A percentile compares a stretch with the other conserved stretches of the same genome.
These are phyloP conservation scores for Paecilomyces dactylethromorphus DNA, from an alignment of 2,329 filamentous ascomycete genomes.

Conservation along the genomic window DNA sequence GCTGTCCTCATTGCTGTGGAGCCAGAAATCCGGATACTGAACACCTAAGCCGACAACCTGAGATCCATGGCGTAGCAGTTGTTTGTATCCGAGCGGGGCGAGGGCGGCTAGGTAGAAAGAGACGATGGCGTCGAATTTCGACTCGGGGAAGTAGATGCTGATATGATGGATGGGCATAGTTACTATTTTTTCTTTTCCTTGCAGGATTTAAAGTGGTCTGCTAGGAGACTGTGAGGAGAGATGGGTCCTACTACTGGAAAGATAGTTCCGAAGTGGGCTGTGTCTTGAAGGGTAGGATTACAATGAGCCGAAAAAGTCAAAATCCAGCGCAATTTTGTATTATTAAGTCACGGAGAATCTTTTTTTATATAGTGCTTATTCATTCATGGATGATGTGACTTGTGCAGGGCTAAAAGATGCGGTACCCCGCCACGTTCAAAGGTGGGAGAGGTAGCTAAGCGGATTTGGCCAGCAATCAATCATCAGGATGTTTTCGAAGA, in stretches of 20 bases:
- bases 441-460: not conserved
- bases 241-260: not conserved
- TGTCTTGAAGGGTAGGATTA: no score
- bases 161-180: not conserved
- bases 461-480: no score
- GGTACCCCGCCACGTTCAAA: not conserved
- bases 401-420: not conserved
- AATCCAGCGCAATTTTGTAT: no score
- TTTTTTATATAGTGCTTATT: no score
- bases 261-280: not conserved
- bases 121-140: constrained; percentile 17
- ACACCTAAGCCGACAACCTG: constrained; percentile 21
- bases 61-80: constrained; percentile 18
- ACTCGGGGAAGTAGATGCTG: not conserved
- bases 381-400: not conserved
- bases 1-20: constrained; percentile 6
- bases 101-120: constrained; percentile 23
- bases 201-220: not conserved
- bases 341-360: no score
- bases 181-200: not conserved
- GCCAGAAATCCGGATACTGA: constrained; percentile 23
- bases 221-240: not conserved
- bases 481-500: no score
- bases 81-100: constrained; percentile 21
- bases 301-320: no score